These are phyloP conservation scores for Trichoderma asperelloides DNA, from an alignment of 495 filamentous ascomycete species.

Conservation along the genomic window DNA sequence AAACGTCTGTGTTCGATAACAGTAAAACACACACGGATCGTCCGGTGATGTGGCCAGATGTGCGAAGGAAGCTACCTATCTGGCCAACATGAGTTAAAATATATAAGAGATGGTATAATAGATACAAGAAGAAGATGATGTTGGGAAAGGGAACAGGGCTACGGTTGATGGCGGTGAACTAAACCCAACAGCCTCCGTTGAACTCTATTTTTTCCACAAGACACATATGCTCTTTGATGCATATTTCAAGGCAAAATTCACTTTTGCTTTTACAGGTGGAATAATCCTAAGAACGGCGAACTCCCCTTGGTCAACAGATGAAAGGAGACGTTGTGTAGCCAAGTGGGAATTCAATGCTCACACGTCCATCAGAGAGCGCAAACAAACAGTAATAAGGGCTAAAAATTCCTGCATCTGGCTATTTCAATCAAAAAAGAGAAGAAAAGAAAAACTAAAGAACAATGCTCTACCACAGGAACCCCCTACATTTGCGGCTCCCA, in stretches of 20 bases:
- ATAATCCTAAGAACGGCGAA: too few species aligned
- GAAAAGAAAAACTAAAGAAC: neutral
- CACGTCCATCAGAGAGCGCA: neutral
- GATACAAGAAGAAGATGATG: neutral
- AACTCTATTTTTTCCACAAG: neutral
- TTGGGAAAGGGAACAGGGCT: neutral
- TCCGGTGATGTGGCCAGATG: too few species aligned
- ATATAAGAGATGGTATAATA: too few species aligned
- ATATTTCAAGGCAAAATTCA: too few species aligned
- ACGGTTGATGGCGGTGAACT: neutral
- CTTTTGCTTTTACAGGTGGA: too few species aligned
- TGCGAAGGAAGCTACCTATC: too few species aligned
- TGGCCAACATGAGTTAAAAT: too few species aligned
- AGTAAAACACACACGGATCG: too few species aligned
- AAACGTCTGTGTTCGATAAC: neutral
- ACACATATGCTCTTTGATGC: too few species aligned
- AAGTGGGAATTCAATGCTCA: too few species aligned
- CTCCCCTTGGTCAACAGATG: too few species aligned
- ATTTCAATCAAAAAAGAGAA: neutral
- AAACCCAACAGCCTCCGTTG: neutral
- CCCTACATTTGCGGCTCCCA: slow-evolving; percentile 54
- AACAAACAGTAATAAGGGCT: neutral
- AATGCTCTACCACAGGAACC: slow-evolving; percentile 50
- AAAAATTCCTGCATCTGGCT: neutral
- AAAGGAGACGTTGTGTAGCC: too few species aligned